Conservation (phyloP, 768 basidiomycete species). For the Kockovaella imperatae region DNA sequence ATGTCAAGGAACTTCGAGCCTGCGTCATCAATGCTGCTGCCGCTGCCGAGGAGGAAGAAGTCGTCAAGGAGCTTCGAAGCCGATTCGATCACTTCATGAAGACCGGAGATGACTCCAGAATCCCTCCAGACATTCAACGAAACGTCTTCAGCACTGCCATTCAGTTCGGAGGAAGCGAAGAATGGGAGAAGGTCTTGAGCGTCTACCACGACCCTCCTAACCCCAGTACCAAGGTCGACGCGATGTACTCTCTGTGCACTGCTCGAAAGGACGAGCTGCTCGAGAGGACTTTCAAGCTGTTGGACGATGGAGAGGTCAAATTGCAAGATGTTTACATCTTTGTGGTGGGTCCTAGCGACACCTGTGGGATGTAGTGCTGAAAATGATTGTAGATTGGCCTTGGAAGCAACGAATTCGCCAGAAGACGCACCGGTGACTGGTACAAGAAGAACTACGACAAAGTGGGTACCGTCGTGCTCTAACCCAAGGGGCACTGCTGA, state of each 20-base stretch:
- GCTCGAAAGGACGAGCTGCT: conserved; percentile 55
- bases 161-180: conserved; percentile 61
- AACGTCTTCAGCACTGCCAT: conserved; percentile 55
- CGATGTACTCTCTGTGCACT: conserved; percentile 60
- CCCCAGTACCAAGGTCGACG: conserved; percentile 58
- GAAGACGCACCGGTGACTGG: conserved; percentile 54
- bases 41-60: conserved; percentile 45
- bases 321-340: conserved; percentile 45
- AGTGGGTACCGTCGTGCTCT: conserved; percentile 46
- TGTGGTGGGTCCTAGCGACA: conserved; percentile 16
- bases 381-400: conserved; percentile 48
- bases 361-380: not conserved
- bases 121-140: conserved; percentile 70
- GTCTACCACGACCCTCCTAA: conserved; percentile 67
- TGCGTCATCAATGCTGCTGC: conserved; percentile 52
- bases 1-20: conserved; percentile 65
- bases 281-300: conserved; percentile 58
- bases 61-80: conserved; percentile 61
- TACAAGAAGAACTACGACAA: conserved; percentile 63
- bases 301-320: conserved; percentile 48
- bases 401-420: conserved; percentile 53
- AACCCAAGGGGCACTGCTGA: not conserved
- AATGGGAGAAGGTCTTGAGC: conserved; percentile 64
- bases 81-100: conserved; percentile 66
- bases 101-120: conserved; percentile 64